Conservation (phyloP, 495 filamentous ascomycete species). For the Trichocladium uniseriatum region DNA sequence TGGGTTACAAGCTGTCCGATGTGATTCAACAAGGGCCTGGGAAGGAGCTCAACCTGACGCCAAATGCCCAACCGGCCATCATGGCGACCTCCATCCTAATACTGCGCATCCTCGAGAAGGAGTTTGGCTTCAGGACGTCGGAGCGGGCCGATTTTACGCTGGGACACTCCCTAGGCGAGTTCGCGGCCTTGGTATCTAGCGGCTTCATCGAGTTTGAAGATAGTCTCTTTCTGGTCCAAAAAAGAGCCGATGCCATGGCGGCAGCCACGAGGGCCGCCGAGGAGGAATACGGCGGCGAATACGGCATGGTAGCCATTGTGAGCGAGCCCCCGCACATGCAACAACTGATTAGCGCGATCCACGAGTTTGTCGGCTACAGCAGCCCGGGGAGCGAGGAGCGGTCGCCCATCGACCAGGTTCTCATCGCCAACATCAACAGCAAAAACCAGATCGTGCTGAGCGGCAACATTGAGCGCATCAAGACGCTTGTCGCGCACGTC, state of each 20-base stretch:
- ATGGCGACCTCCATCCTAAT: constrained; percentile 90
- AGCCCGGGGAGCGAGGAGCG: constrained; percentile 51
- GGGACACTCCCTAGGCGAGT: constrained; percentile 93
- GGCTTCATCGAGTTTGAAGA: constrained; percentile 70
- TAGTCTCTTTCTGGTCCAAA: constrained; percentile 65
- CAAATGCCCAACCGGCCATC: constrained; percentile 89
- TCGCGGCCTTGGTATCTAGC: constrained; percentile 77
- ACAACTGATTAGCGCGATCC: constrained; percentile 58
- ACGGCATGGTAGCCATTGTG: constrained; percentile 90
- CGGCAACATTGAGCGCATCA: constrained; percentile 77
- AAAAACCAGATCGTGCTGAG: constrained; percentile 94
- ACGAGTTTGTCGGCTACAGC: constrained; percentile 68
- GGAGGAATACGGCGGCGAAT: constrained; percentile 57
- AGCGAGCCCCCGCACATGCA: constrained; percentile 68
- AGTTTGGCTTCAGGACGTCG: constrained; percentile 65
- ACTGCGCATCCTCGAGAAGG: constrained; percentile 74
- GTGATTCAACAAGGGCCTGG: constrained; percentile 75
- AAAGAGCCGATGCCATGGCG: constrained; percentile 78
- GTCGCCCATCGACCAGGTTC: constrained; percentile 73
- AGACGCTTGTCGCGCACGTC: constrained; percentile 76
- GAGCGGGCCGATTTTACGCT: constrained; percentile 71
- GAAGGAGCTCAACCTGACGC: constrained; percentile 63
- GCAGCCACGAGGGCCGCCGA: constrained; percentile 57
- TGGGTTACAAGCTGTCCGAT: constrained; percentile 60
- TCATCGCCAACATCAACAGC: constrained; percentile 89